Evolutionary conservation across 106 monocot genomes (phyloP).

Genomic region (Narthecium ossifragum): DNA sequence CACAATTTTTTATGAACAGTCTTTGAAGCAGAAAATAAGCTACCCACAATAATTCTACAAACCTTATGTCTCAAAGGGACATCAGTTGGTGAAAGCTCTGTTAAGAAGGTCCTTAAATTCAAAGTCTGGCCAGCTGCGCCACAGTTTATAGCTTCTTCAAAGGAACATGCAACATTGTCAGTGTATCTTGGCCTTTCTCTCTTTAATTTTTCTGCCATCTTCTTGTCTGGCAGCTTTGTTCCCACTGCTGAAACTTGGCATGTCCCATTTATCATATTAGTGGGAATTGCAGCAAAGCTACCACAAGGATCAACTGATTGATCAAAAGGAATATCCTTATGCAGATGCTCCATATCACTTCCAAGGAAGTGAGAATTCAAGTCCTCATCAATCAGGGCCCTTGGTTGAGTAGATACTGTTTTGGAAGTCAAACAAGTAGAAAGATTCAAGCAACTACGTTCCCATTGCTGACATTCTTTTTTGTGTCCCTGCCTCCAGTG

Average conservation of each 20-base stretch:
- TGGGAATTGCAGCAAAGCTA: background rate
- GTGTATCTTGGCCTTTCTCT: slow-evolving; percentile 20
- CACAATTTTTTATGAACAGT: too few relatives aligned
- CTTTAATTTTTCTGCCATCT: slow-evolving; percentile 17
- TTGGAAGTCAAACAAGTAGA: slow-evolving; percentile 11
- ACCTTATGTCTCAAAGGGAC: slow-evolving; percentile 37
- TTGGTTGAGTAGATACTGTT: slow-evolving; percentile 15
- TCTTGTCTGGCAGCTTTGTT: slow-evolving; percentile 18
- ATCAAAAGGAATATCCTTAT: slow-evolving; percentile 14
- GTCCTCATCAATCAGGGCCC: slow-evolving; percentile 12
- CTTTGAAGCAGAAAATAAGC: background rate
- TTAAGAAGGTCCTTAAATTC: slow-evolving; percentile 4
- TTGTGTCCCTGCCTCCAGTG: slow-evolving; percentile 97
- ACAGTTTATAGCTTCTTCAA: slow-evolving; percentile 13
- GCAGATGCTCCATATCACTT: slow-evolving; percentile 19
- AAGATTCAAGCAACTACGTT: slow-evolving; percentile 16
- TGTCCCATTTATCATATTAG: slow-evolving; percentile 9
- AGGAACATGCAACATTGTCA: slow-evolving; percentile 10
- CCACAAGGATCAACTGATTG: slow-evolving; percentile 9
- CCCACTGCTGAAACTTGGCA: slow-evolving; percentile 12
- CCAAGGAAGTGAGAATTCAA: slow-evolving; percentile 11
- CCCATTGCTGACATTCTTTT: slow-evolving; percentile 64
- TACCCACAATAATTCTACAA: background rate
- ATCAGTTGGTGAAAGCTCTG: slow-evolving; percentile 24
- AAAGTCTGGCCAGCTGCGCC: slow-evolving; percentile 5